Percentiles rank a stretch among this genome's conserved stretches.
Evolutionary conservation across 176 grass and related monocot genomes (phyloP).

Genomic region (Tuctoria greenei): DNA sequence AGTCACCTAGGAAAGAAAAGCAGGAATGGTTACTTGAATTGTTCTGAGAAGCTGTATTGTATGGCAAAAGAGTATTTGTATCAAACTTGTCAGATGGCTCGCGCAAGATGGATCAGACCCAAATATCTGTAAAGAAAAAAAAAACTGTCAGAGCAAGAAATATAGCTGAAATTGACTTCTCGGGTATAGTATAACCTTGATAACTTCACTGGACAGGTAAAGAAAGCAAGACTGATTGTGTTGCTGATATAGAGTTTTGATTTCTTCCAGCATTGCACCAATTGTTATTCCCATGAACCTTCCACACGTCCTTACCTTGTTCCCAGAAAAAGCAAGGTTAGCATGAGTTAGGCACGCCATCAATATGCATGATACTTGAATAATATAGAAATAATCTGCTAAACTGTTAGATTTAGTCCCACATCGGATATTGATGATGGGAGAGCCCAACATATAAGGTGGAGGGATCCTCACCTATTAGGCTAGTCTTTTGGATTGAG

Average conservation of each 20-base stretch:
- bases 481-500: no score
- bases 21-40: conserved; percentile 66
- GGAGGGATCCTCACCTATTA: no score
- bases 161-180: conserved; percentile 2
- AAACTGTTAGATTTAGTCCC: no score
- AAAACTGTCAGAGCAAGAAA: conserved; percentile 19
- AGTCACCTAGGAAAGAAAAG: conserved; percentile 21
- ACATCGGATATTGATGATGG: no score
- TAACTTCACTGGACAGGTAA: conserved; percentile 99
- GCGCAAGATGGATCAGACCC: conserved; percentile 87
- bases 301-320: conserved; percentile 91
- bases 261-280: conserved; percentile 90
- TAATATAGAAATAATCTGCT: neutral
- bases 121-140: conserved; percentile 72
- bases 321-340: neutral
- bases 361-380: neutral
- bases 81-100: conserved; percentile 73
- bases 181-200: conserved; percentile 63
- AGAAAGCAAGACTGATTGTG: conserved; percentile 96
- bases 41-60: conserved; percentile 76
- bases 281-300: conserved; percentile 80
- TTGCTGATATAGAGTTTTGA: conserved; percentile 88
- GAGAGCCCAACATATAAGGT: no score
- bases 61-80: conserved; percentile 81
- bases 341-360: conserved; percentile 21